Percentiles rank a stretch among this genome's conserved stretches.
phyloP scores from a whole-genome alignment of 1,139 yeast genomes.

The Hyphopichia fennica region DNA sequence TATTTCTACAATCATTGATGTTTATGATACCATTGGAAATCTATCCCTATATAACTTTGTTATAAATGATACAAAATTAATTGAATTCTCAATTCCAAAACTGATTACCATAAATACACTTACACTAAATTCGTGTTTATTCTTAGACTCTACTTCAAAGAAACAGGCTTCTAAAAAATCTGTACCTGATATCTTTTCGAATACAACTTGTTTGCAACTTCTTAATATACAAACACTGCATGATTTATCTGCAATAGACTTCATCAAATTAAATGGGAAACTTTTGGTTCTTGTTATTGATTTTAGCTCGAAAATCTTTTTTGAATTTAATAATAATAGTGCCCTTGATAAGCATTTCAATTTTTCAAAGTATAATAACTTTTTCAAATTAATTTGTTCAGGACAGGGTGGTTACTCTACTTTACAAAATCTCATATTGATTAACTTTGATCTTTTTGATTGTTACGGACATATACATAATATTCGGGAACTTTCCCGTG shows the following conservation, averaged over 20 bases:
- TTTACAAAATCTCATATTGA: slow-evolving; percentile 25
- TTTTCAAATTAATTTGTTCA: slow-evolving; percentile 44
- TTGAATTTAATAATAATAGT: slow-evolving; percentile 16
- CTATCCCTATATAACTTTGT: slow-evolving; percentile 47
- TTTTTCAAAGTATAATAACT: slow-evolving; percentile 38
- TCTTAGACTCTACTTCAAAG: slow-evolving; percentile 17
- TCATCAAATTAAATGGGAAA: slow-evolving; percentile 24
- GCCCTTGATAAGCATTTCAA: slow-evolving; percentile 23
- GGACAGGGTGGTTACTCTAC: slow-evolving; percentile 34
- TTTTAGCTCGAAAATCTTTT: slow-evolving; percentile 49
- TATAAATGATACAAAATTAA: slow-evolving; percentile 34
- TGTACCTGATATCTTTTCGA: slow-evolving; percentile 26
- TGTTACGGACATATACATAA: slow-evolving; percentile 18
- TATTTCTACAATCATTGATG: slow-evolving; percentile 28
- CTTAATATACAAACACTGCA: slow-evolving; percentile 36
- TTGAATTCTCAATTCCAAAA: slow-evolving; percentile 7
- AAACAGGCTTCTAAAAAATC: slow-evolving; percentile 10
- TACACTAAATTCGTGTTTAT: slow-evolving; percentile 26
- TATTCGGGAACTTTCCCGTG: slow-evolving; percentile 6
- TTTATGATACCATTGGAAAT: slow-evolving; percentile 47
- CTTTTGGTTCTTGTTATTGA: slow-evolving; percentile 44
- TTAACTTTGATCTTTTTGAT: slow-evolving; percentile 37
- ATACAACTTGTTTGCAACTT: slow-evolving; percentile 36
- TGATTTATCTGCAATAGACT: slow-evolving; percentile 53
- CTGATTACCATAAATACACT: slow-evolving; percentile 18